These are phyloP conservation scores for Pascua sp. DNA, from an alignment of 1,284 basidiomycete genomes.

Conservation along the genomic window DNA sequence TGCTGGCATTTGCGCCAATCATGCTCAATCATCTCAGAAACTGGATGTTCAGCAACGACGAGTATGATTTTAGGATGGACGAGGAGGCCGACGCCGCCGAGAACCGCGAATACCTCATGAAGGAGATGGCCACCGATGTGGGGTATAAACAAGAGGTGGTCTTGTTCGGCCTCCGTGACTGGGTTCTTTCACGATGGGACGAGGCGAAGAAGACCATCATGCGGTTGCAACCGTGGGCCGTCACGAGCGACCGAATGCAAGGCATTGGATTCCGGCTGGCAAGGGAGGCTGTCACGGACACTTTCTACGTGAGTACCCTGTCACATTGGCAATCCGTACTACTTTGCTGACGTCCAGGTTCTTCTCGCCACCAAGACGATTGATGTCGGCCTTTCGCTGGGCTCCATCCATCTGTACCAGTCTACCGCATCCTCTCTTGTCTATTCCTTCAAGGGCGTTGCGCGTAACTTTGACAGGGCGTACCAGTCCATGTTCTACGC, in stretches of 20 bases:
- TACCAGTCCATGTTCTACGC: slow-evolving; percentile 68
- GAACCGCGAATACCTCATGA: background rate
- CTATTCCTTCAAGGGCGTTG: background rate
- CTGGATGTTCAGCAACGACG: background rate
- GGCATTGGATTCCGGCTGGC: background rate
- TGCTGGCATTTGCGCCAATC: background rate
- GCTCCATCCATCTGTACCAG: slow-evolving; percentile 71
- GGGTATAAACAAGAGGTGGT: slow-evolving; percentile 58
- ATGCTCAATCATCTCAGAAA: background rate
- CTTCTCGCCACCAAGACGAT: slow-evolving; percentile 64
- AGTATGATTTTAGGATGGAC: background rate
- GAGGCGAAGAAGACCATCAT: background rate
- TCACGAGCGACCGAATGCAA: background rate
- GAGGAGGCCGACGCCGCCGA: background rate
- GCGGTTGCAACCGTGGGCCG: background rate
- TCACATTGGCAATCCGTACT: background rate
- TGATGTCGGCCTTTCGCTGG: slow-evolving; percentile 63
- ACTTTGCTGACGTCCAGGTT: slow-evolving; percentile 37
- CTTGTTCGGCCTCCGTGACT: slow-evolving; percentile 72
- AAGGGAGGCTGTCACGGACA: background rate
- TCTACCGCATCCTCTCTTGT: slow-evolving; percentile 55
- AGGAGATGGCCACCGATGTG: background rate
- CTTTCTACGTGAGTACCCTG: slow-evolving; percentile 1
- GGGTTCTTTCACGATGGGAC: slow-evolving; percentile 73
- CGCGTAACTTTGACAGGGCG: slow-evolving; percentile 53